Evolutionary conservation across 2,329 filamentous ascomycete genomes (phyloP), one percentile per base, ranked within the genome.

Genomic region (Alternaria longipes): DNA sequence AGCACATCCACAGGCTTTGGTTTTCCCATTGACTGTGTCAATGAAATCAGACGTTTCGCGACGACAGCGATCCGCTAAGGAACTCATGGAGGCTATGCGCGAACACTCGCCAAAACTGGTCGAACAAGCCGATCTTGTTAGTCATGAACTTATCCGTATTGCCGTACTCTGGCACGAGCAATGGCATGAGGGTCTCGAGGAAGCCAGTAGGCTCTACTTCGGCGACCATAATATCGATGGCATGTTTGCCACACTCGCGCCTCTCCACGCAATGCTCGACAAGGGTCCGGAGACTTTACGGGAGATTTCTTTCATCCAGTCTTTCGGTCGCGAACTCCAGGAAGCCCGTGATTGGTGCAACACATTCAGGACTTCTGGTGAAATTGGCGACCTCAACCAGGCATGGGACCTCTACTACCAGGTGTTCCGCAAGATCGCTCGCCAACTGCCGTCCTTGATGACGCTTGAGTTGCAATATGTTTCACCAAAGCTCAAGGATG

Each of bases 351-450:
- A 98, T 69, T 99, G 95, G 90, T 99, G 95, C 78, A 90, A 92
- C 64, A 92, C 96, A 54, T 99, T 97, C 80, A 90, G 92, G 72
- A 88, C 89, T 41, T 95, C 92, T n/a, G 86, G 90, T 52, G 95
- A 99, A 74, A 89, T 95, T 62, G 94, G 92, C 49, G 96, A 99
- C 77, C 87, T 99, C 46, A 99, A 98, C 75, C 93, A 97, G 79
- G 95, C 95, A 7, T 99, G 95, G 95, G 96, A 99, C 80, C 87
- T 99, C 14, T 99, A 99, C 81, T 99, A 99, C 80, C 93, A 97
- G 68, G 95, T 98, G 1, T 99, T 99, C 88, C 89, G 94, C 63
- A 92, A 96, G 76, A 98, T 99, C 75, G 91, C 91, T 49, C 88
- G 94, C 64, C 96, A 99, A 79, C 82, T 99, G 49, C 94, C 93